Evolutionary conservation across 2,329 filamentous ascomycete genomes (phyloP).

Genomic region (Phialophora chinensis): DNA sequence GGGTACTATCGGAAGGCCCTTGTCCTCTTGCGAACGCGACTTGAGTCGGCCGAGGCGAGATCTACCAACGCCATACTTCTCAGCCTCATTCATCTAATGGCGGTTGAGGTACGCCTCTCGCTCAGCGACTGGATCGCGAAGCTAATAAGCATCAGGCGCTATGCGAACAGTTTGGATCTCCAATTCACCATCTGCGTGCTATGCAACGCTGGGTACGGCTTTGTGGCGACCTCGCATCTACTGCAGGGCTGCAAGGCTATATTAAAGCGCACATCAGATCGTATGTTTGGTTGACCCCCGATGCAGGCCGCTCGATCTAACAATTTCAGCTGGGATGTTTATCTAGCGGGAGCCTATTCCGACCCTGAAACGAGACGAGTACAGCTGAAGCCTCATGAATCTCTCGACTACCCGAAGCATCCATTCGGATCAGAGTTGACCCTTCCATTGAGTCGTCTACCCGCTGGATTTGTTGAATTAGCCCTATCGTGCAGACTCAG

Average conservation of each 20-base stretch:
- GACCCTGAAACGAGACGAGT: not conserved
- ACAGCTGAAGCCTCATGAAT: not conserved
- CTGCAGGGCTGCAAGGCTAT: constrained; percentile 12
- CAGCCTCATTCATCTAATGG: constrained; percentile 18
- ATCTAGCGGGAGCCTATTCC: not conserved
- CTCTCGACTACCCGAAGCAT: constrained; percentile 9
- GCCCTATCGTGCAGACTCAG: constrained; percentile 11
- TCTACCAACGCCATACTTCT: constrained; percentile 12
- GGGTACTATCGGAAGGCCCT: constrained; percentile 10
- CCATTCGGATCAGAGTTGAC: constrained; percentile 7
- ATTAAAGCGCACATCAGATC: constrained; percentile 18
- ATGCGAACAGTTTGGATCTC: constrained; percentile 1
- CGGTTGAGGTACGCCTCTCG: constrained; percentile 11
- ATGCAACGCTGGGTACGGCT: constrained; percentile 7
- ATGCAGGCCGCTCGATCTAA: not conserved
- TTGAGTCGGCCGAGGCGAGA: not conserved
- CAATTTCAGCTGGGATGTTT: constrained; percentile 8
- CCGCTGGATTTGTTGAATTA: constrained; percentile 13
- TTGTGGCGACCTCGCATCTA: not conserved
- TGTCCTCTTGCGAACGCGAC: constrained; percentile 4
- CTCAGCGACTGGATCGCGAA: too few relatives aligned
- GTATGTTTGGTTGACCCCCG: not conserved
- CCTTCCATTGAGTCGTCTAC: constrained; percentile 1
- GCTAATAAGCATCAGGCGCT: constrained; percentile 6
- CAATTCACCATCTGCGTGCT: constrained; percentile 4